Evolutionary conservation across 768 basidiomycete genomes (phyloP).

Genomic region (Rhizopogon vulgaris): DNA sequence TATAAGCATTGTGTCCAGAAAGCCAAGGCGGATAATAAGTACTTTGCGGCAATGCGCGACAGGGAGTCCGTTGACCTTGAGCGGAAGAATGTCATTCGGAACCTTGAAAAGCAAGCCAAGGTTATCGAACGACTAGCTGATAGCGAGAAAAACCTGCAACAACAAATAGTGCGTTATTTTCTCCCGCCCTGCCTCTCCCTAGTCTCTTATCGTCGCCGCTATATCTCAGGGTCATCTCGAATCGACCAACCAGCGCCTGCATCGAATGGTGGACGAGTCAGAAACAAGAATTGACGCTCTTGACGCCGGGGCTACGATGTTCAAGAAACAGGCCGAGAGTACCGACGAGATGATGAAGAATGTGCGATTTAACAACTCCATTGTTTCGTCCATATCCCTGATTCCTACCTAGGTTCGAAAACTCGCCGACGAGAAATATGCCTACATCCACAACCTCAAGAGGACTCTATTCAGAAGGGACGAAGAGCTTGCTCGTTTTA

Average conservation of each 20-base stretch:
- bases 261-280: conserved; percentile 22
- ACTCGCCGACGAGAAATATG: conserved; percentile 27
- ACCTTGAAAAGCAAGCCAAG: conserved; percentile 52
- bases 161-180: conserved; percentile 50
- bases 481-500: conserved; percentile 42
- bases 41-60: conserved; percentile 81
- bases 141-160: conserved; percentile 51
- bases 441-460: conserved; percentile 15
- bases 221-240: conserved; percentile 34
- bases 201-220: not conserved
- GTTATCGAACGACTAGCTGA: conserved; percentile 63
- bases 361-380: conserved; percentile 4
- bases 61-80: conserved; percentile 80
- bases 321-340: conserved; percentile 35
- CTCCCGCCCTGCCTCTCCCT: not conserved
- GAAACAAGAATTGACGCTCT: conserved; percentile 23
- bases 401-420: conserved; percentile 18
- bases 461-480: conserved; percentile 26
- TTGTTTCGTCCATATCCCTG: not conserved
- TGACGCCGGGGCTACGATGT: conserved; percentile 28
- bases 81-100: conserved; percentile 55
- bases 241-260: conserved; percentile 34
- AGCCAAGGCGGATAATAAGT: conserved; percentile 96
- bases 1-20: conserved; percentile 43
- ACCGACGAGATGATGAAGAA: conserved; percentile 35